A percentile compares a stretch with the other conserved stretches of the same genome.
phyloP scores from a whole-genome alignment of 2,329 filamentous ascomycete genomes.

The Pseudodiploospora longispora region DNA sequence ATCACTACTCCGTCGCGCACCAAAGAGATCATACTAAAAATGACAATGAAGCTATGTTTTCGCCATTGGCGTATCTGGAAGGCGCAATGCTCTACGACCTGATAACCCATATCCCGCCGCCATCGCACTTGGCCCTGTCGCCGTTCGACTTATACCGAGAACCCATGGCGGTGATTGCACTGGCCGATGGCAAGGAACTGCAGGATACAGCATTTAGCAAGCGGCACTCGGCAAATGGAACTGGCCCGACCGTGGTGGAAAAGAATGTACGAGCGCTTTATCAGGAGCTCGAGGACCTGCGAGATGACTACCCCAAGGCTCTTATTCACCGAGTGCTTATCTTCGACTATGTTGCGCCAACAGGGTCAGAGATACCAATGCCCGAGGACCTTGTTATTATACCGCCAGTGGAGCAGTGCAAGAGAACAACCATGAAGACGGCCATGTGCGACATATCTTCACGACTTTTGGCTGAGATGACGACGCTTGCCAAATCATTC shows the following conservation, averaged over 20 bases:
- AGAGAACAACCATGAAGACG: conserved; percentile 72
- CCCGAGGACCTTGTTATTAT: conserved; percentile 64
- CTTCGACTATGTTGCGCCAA: conserved; percentile 59
- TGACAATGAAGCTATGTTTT: conserved; percentile 70
- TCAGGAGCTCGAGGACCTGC: conserved; percentile 62
- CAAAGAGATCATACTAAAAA: conserved; percentile 13
- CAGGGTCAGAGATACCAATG: conserved; percentile 43
- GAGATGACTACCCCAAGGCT: conserved; percentile 66
- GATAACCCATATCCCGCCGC: conserved; percentile 68
- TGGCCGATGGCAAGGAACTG: conserved; percentile 74
- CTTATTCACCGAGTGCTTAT: conserved; percentile 71
- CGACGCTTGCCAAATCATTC: conserved; percentile 62
- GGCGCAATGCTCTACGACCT: conserved; percentile 86
- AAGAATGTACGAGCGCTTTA: conserved; percentile 51
- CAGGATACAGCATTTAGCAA: conserved; percentile 45
- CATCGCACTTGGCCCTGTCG: conserved; percentile 68
- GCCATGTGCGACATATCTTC: conserved; percentile 74
- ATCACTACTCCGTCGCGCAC: not conserved
- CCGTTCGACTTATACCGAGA: conserved; percentile 90
- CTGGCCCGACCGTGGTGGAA: conserved; percentile 42
- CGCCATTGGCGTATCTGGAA: conserved; percentile 76
- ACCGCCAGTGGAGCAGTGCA: conserved; percentile 59
- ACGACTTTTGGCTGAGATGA: conserved; percentile 66
- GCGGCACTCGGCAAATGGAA: conserved; percentile 43
- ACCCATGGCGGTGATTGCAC: conserved; percentile 71